Conservation (phyloP, 306 rosid species). For the barrel medic (Medicago truncatula) region MtrunA17r5.0-ANR NC_053044.1:39116501-39117000, state of each 20-base stretch:
- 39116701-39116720: background rate
- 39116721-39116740: background rate
- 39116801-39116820: slow-evolving; percentile 90
- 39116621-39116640: background rate
- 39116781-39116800: slow-evolving; percentile 88
- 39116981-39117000: slow-evolving; percentile 78
- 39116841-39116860: slow-evolving; percentile 90
- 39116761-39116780: slow-evolving; percentile 54
- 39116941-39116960: slow-evolving; percentile 61
- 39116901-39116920: slow-evolving; percentile 72
- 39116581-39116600: slow-evolving; percentile 59
- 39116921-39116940: slow-evolving; percentile 66
- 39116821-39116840: slow-evolving; percentile 96
- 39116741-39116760: background rate
- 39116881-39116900: slow-evolving; percentile 64
- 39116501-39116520: slow-evolving; percentile 76
- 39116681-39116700: background rate
- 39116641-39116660: background rate
- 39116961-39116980: slow-evolving; percentile 61
- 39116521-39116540: slow-evolving; percentile 73
- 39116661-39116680: background rate
- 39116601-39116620: background rate
- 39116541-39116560: slow-evolving; percentile 61
- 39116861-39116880: slow-evolving; percentile 52
- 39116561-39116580: slow-evolving; percentile 61